Percentiles rank a stretch among this genome's conserved stretches.
Evolutionary conservation across 177 flowering plant species (phyloP).

Genomic region (Vitis hybrid): DNA sequence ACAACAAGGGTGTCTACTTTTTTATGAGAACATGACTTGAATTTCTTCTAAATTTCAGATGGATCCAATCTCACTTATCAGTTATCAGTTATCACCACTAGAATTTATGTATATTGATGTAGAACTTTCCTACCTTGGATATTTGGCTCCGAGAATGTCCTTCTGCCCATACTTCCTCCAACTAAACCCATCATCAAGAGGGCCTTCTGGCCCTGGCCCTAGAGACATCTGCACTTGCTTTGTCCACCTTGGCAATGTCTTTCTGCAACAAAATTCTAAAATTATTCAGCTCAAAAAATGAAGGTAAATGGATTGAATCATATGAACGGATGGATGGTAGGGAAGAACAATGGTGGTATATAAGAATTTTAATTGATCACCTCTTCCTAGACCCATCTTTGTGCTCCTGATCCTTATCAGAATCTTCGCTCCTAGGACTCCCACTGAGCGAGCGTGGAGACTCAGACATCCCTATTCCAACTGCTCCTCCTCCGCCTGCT

Average conservation of each 20-base stretch:
- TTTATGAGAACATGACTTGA: no score
- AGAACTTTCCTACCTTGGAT: slow-evolving; percentile 40
- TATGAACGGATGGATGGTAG: background rate
- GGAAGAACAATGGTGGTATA: background rate
- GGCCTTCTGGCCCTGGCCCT: slow-evolving; percentile 37
- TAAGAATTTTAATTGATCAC: slow-evolving; percentile 8
- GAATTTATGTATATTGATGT: no score
- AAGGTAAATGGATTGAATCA: background rate
- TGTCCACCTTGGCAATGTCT: slow-evolving; percentile 36
- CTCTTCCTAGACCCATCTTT: slow-evolving; percentile 32
- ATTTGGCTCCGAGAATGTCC: slow-evolving; percentile 54
- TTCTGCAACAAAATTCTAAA: slow-evolving; percentile 21
- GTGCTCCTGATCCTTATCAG: slow-evolving; percentile 33
- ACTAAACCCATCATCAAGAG: slow-evolving; percentile 46
- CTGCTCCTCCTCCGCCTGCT: background rate
- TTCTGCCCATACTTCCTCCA: slow-evolving; percentile 73
- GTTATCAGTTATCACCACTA: no score
- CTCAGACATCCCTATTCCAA: slow-evolving; percentile 10
- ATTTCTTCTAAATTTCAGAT: no score
- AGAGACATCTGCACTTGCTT: slow-evolving; percentile 27
- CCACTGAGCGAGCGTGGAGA: slow-evolving; percentile 32
- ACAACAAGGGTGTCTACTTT: no score
- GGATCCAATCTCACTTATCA: no score
- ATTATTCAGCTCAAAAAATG: background rate
- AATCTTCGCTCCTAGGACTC: slow-evolving; percentile 47